phyloP scores from a whole-genome alignment of 805 yeast species.

The Cyberlindnera bimundalis region DNA sequence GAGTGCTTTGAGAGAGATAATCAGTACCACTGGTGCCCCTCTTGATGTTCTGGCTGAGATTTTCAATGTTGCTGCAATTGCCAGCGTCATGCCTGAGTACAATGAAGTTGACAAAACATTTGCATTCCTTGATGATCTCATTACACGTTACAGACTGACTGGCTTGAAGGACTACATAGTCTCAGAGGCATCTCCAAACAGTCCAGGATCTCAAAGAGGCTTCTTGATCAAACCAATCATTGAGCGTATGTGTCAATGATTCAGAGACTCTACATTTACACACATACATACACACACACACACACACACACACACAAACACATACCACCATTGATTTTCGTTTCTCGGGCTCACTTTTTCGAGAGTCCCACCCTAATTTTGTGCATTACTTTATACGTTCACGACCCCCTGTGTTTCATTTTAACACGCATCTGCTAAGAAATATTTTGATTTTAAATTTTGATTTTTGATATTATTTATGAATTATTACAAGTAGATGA shows the following conservation, averaged over 20 bases:
- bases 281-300: too few relatives aligned
- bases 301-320: not conserved
- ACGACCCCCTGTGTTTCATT: not conserved
- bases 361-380: conserved; percentile 1
- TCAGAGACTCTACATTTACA: too few relatives aligned
- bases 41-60: conserved; percentile 29
- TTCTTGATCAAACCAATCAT: conserved; percentile 12
- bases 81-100: conserved; percentile 27
- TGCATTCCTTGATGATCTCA: conserved; percentile 7
- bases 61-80: conserved; percentile 32
- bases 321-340: not conserved
- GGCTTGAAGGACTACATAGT: conserved; percentile 7
- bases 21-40: conserved; percentile 12
- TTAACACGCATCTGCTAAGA: not conserved
- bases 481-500: not conserved
- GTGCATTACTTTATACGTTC: conserved; percentile 6
- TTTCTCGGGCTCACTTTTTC: not conserved
- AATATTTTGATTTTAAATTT: not conserved
- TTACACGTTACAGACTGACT: conserved; percentile 7
- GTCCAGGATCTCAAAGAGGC: not conserved
- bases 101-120: conserved; percentile 8
- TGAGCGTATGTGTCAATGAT: conserved; percentile 9
- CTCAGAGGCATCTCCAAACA: not conserved
- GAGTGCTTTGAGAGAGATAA: conserved; percentile 29
- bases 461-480: too few relatives aligned